These are phyloP conservation scores for Sicyos edulis DNA, from an alignment of 306 rosid species.

Conservation along the genomic window DNA sequence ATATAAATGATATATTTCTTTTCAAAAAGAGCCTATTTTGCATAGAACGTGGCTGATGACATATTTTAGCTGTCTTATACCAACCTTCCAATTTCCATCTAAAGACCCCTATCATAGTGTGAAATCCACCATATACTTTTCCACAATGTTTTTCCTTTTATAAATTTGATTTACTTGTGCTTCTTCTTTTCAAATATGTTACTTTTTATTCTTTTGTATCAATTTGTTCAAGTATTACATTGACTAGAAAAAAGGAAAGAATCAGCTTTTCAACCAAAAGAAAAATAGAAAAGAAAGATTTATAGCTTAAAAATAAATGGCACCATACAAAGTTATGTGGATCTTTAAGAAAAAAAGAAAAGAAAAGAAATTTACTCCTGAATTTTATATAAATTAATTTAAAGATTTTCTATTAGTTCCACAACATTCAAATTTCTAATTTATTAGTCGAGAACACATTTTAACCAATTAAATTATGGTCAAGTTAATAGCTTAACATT, in stretches of 20 bases:
- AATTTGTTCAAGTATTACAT: background rate
- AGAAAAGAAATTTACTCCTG: no score
- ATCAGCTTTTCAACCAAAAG: no score
- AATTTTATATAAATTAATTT: no score
- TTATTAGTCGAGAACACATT: no score
- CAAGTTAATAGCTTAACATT: no score
- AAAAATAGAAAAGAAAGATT: background rate
- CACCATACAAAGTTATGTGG: no score
- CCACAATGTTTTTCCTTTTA: background rate
- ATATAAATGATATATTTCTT: no score
- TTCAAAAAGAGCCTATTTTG: conserved; percentile 11
- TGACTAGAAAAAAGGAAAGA: background rate
- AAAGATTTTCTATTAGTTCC: no score
- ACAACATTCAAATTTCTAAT: no score
- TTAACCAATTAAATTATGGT: no score
- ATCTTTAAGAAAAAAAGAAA: no score
- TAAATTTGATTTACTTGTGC: background rate
- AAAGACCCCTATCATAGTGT: background rate
- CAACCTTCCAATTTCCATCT: conserved; percentile 16
- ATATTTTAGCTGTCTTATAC: conserved; percentile 20
- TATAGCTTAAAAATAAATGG: no score
- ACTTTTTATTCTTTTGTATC: background rate
- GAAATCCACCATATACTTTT: background rate
- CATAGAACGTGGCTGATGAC: conserved; percentile 50
- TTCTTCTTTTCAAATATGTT: background rate